Percentiles rank a stretch among this genome's conserved stretches.
These are phyloP conservation scores for Xylariaceae sp. DNA, from an alignment of 2,329 filamentous ascomycete genomes.

Conservation along the genomic window DNA sequence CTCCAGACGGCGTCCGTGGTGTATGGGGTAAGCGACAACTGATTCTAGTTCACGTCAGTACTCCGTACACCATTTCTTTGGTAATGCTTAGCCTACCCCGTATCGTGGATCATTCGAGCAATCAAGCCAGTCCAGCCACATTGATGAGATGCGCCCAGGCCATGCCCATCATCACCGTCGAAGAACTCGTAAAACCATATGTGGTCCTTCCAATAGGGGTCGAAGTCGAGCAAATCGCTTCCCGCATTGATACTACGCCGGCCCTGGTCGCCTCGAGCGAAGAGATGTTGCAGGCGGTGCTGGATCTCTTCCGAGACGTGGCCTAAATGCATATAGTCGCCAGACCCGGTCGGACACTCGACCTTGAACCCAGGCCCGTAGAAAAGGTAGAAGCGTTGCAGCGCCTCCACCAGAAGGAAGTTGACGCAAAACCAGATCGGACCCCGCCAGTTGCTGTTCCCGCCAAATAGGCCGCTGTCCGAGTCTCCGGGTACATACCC, in stretches of 20 bases:
- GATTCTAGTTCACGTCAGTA: slow-evolving; percentile 56
- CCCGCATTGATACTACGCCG: slow-evolving; percentile 84
- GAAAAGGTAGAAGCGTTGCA: slow-evolving; percentile 95
- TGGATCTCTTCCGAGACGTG: slow-evolving; percentile 94
- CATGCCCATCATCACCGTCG: slow-evolving; percentile 84
- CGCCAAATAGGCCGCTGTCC: slow-evolving; percentile 89
- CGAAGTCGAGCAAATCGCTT: slow-evolving; percentile 81
- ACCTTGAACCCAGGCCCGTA: slow-evolving; percentile 85
- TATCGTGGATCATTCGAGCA: slow-evolving; percentile 96
- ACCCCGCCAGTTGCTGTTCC: slow-evolving; percentile 96
- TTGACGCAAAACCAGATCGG: slow-evolving; percentile 97
- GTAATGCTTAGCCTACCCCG: slow-evolving; percentile 62
- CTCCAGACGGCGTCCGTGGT: slow-evolving; percentile 77
- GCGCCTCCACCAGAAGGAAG: slow-evolving; percentile 86
- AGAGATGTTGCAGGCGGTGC: slow-evolving; percentile 88
- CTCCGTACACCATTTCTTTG: not conserved
- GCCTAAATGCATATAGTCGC: slow-evolving; percentile 91
- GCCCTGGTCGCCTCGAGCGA: slow-evolving; percentile 78
- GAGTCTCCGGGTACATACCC: slow-evolving; percentile 93
- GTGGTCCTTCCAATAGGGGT: slow-evolving; percentile 88
- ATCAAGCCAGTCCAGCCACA: slow-evolving; percentile 96
- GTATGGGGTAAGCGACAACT: slow-evolving; percentile 91
- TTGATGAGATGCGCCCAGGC: slow-evolving; percentile 88
- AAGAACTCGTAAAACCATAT: slow-evolving; percentile 98
- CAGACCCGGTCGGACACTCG: slow-evolving; percentile 89